Base-by-base conservation (phyloP, 108 stramenopile genomes). In the Nitzschia putrida region DNA sequence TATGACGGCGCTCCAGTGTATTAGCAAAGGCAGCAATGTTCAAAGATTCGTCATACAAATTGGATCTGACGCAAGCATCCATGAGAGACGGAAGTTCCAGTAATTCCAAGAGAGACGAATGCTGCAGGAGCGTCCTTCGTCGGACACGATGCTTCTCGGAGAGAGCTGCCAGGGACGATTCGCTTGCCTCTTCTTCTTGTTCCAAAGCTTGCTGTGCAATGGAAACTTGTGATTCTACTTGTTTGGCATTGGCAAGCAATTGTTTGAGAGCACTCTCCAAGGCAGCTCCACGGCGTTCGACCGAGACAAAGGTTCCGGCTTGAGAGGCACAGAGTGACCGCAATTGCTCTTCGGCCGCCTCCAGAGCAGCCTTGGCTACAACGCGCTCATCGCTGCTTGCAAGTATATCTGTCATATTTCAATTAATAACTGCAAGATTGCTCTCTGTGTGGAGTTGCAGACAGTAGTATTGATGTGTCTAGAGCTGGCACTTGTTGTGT, bases 21-120 rank as follows among this genome's bases (percentile, higher is more conserved):
- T 93, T 93, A 26, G 92, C 77, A 80, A 93, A 90, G 3, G 84
- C 79, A 25, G 92, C 92, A 71, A 93, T 86, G 53, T 85, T 90
- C 55, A 93, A 65, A 0, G 89, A 89, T 57, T 93, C 92, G 24
- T 93, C 92, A 71, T 93, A 93, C 34, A 93, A 59, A 51, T 88
- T 87, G 49, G 85, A 83, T 44, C 92, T 77, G 16, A 93, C 92
- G 41, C 92, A 93, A 11, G 92, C 92, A 70, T 93, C 92, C 92
- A 93, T 93, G 49, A 93, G 65, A 18, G 89, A 90, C 1, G 92
- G 92, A 0, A 93, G 71, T 57, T 93, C 92, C 70, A 93, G 68
- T 8, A 93, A 69, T 66, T 93, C 92, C 71, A 93, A 68, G 49
- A 93, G 67, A 7, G 87, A 84, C 8, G 92, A 90, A 68, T 93